phyloP scores from a whole-genome alignment of 116 monocot genomes.

The Trichopus zeylanicus region DNA sequence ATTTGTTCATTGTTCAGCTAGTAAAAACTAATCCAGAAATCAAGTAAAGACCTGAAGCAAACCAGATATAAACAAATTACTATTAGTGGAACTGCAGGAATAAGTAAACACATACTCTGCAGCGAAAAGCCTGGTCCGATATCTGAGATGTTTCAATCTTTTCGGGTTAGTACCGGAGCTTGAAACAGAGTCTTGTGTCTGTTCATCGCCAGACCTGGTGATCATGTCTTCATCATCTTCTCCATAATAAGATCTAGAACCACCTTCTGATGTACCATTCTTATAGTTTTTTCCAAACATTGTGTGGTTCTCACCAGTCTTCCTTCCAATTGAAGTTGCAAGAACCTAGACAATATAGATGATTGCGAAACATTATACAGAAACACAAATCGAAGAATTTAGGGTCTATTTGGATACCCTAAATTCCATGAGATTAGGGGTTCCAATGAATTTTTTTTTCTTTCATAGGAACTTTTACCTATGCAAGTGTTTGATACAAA shows the following conservation, averaged over 20 bases:
- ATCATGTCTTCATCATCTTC: slow-evolving; percentile 93
- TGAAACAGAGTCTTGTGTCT: slow-evolving; percentile 25
- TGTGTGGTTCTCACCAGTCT: slow-evolving; percentile 12
- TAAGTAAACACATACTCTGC: slow-evolving; percentile 68
- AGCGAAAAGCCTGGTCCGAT: slow-evolving; percentile 87
- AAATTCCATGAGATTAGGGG: no score
- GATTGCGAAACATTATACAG: not conserved
- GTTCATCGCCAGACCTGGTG: slow-evolving; percentile 23
- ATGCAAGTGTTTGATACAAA: no score
- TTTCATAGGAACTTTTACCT: no score
- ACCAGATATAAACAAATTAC: slow-evolving; percentile 2
- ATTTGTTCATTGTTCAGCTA: no score
- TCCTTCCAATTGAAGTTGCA: slow-evolving; percentile 45
- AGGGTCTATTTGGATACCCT: no score
- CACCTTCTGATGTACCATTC: slow-evolving; percentile 37
- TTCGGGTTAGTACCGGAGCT: slow-evolving; percentile 15
- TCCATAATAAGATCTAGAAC: slow-evolving; percentile 34
- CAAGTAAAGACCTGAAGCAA: not conserved
- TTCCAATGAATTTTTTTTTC: no score
- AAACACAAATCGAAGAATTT: not conserved
- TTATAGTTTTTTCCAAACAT: slow-evolving; percentile 19
- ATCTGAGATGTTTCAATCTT: slow-evolving; percentile 79
- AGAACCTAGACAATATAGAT: slow-evolving; percentile 47
- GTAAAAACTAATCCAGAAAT: no score
- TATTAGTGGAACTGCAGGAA: not conserved